Percentiles rank a stretch among this genome's conserved stretches.
Evolutionary conservation across 176 grass and related monocot species (phyloP).

Genomic region (Oropetium thomaeum): DNA sequence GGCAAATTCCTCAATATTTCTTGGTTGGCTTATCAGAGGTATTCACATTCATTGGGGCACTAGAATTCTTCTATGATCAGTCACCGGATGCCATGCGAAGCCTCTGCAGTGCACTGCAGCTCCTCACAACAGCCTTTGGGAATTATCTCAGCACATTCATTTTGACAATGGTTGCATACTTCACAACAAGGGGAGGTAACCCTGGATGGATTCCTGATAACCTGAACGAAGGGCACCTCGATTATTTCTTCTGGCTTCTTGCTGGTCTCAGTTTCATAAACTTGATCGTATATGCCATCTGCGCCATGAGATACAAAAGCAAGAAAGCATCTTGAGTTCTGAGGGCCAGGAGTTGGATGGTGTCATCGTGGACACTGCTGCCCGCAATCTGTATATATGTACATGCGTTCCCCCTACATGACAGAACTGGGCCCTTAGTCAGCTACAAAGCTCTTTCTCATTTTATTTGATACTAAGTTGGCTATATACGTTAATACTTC

Average conservation of each 20-base stretch:
- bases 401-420: not conserved
- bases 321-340: slow-evolving; percentile 64
- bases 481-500: not conserved
- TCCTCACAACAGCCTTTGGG: slow-evolving; percentile 54
- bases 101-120: slow-evolving; percentile 69
- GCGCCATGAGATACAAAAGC: slow-evolving; percentile 62
- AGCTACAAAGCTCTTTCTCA: not conserved
- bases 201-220: slow-evolving; percentile 89
- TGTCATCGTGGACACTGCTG: not conserved
- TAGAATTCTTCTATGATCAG: slow-evolving; percentile 84
- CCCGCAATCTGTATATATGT: slow-evolving; percentile 17
- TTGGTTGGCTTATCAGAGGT: slow-evolving; percentile 69
- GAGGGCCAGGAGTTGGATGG: not conserved
- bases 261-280: slow-evolving; percentile 69
- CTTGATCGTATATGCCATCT: slow-evolving; percentile 52
- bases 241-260: slow-evolving; percentile 87
- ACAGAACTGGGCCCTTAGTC: not conserved
- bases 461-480: not conserved
- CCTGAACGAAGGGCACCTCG: slow-evolving; percentile 72
- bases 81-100: slow-evolving; percentile 87
- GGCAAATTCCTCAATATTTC: slow-evolving; percentile 88
- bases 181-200: slow-evolving; percentile 59
- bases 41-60: slow-evolving; percentile 74
- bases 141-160: slow-evolving; percentile 84
- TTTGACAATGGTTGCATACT: slow-evolving; percentile 61